phyloP scores from a whole-genome alignment of 768 basidiomycete species.

The Pisolithus tinctorius region DNA sequence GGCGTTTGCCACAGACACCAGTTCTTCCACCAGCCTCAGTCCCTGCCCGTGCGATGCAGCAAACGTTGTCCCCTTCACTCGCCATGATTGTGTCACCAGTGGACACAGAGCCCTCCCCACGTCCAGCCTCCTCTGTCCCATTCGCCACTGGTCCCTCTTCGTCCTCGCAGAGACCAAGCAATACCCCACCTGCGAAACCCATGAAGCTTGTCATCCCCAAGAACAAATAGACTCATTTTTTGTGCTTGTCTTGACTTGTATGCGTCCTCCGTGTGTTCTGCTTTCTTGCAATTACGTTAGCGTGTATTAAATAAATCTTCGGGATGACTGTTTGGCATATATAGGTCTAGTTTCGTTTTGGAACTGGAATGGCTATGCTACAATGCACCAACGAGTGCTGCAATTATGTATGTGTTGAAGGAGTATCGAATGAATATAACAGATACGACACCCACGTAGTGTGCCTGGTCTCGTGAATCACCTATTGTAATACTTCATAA shows the following conservation, averaged over 20 bases:
- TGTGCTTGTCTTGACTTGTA: not conserved
- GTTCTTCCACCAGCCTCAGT: slow-evolving; percentile 19
- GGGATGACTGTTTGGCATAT: not conserved
- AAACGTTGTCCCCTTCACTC: slow-evolving; percentile 27
- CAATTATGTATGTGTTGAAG: not conserved
- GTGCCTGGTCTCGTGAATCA: not conserved
- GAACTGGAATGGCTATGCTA: not conserved
- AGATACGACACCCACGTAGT: not conserved
- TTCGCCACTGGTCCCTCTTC: slow-evolving; percentile 10
- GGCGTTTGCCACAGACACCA: slow-evolving; percentile 29
- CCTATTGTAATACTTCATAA: not conserved
- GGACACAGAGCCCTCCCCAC: slow-evolving; percentile 27
- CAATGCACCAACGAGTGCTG: not conserved
- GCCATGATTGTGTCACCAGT: slow-evolving; percentile 31
- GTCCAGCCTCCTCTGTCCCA: slow-evolving; percentile 22
- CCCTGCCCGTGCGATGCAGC: slow-evolving; percentile 27
- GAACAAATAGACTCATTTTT: slow-evolving; percentile 17
- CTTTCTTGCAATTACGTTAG: slow-evolving; percentile 1
- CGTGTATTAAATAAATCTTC: not conserved
- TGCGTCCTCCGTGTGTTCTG: not conserved
- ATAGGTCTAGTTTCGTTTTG: not conserved
- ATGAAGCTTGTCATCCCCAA: slow-evolving; percentile 26
- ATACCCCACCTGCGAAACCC: slow-evolving; percentile 25
- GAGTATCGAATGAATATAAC: not conserved
- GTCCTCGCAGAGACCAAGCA: slow-evolving; percentile 12